Evolutionary conservation across 2,329 filamentous ascomycete species (phyloP), one percentile per base, ranked within the genome.

Genomic region (Xylariaceae sp.): DNA sequence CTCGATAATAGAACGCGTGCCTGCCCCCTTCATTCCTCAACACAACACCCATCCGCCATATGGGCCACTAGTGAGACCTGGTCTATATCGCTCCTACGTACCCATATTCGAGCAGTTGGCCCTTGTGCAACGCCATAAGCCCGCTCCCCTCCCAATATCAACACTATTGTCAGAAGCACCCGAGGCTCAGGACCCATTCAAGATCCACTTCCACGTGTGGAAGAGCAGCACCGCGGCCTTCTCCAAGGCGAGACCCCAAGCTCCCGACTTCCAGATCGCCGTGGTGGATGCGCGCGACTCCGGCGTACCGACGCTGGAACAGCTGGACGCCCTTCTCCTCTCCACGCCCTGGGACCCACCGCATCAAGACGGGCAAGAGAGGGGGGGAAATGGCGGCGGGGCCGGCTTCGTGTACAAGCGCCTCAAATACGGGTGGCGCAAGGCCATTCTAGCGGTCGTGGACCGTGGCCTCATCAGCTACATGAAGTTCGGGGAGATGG

Each of bases 401-500:
- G 73, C 46, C 3, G 55, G 53, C 1, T 44, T 42, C 18, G 63
- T 89, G 48, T 92, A 94, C 57, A 76, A 82, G 54, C 79, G 85
- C 43, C 66, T 97, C 47, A 90, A 88, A 62, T 81, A 94, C 54
- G 92, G 88, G 2, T 81, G 83, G 59, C 76, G 87, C 48, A 92
- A 87, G 61, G 85, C 92, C 21, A 70, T 96, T 23, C 60, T 98
- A 16, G 92, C 89, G 0, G 76, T 97, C 2, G 88, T 96, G 23
- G 92, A 97, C 59, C 77, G 88, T 47, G 92, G 92, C 0, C 73
- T 97, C 15, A 83, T 89, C 31, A 97, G 90, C 60, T 97, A 90
- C 59, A 70, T 96, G 54, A 71, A 85, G 16, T 73, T 96, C 42
- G 79, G 76, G 1, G 88, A 97, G 66, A 81, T 80, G 9, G 82